Evolutionary conservation across 106 monocot species (phyloP), one percentile per base, ranked within the genome.

Genomic region (Dendrobium nobile): DNA sequence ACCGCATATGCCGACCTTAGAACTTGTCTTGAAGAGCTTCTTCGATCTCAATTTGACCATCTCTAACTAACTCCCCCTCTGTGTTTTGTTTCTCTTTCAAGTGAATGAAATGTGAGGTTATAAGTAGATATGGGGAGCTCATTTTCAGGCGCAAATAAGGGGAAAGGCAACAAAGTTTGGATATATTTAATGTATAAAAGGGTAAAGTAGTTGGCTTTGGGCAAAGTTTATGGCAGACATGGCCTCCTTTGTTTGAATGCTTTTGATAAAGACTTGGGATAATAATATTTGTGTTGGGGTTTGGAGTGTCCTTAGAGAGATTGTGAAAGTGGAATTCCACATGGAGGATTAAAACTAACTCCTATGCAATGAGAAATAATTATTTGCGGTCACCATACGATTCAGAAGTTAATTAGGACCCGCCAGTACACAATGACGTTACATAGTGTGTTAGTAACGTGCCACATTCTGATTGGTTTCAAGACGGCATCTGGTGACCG

Each of bases 1-100:
- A 2, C 2, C 54, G 47, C 48, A 31, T 5, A 17, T 24, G 31
- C 10, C 42, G 10, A 26, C 5, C 67, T 82, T 82, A 7, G 86
- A 89, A 72, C 72, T 90, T 47, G 42, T 89, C 79, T 78, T 85
- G 85, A 83, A 87, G 10, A 90, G 73, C 68, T 44, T 90, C 82
- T 24, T 87, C 41, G 81, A 80, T 51, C 81, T 85, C 73, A 87
- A 54, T 85, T 90, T 87, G 28, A 90, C 79, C 87, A 85, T 85
- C 59, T 73, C 77, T 20, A 5, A 37, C 77, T 20, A 5, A 45
- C 43, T n/a, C 67, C 15, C 47, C 75, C 24, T 73, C 7, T 15
- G 10, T 80, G 43, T 47, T 42, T 64, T 61, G 5, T 20, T 27
- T 56, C 16, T 64, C 26, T 64, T 70, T 73, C n/a, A 43, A 19